Evolutionary conservation across 2,329 filamentous ascomycete genomes (phyloP).

Genomic region (Ophiosphaerella korrae): DNA sequence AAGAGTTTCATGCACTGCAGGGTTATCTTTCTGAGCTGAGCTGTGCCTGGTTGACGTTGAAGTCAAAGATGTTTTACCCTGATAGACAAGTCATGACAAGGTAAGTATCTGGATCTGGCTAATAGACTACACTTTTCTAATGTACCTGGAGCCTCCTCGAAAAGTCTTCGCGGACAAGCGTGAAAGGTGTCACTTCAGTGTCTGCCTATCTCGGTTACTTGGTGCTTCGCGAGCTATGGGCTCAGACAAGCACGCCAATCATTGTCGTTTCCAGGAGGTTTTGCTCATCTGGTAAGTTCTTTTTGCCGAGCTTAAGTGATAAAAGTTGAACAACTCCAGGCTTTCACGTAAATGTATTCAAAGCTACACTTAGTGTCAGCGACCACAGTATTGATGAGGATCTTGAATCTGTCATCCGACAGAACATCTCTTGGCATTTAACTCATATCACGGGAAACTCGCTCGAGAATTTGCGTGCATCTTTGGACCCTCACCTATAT

Average conservation of each 20-base stretch:
- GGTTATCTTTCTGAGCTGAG: slow-evolving; percentile 4
- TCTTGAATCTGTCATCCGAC: slow-evolving; percentile 1
- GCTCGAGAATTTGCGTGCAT: slow-evolving; percentile 1
- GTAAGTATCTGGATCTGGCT: no score
- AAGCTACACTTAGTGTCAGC: neutral
- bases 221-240: slow-evolving; percentile 1
- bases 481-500: neutral
- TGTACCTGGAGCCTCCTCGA: slow-evolving; percentile 1
- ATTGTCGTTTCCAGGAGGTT: neutral
- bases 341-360: neutral
- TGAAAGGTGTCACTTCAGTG: neutral
- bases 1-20: slow-evolving; percentile 3
- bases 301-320: no score
- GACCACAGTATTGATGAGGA: neutral
- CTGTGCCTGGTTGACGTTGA: slow-evolving; percentile 3
- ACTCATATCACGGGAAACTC: neutral
- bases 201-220: neutral
- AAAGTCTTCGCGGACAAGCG: neutral
- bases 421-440: slow-evolving; percentile 4
- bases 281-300: neutral
- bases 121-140: no score
- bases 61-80: slow-evolving; percentile 1
- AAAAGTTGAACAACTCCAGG: no score
- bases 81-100: neutral
- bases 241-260: neutral